Base-by-base conservation (phyloP, 2,329 filamentous ascomycete species). In the Nigrospora sphaerica region DNA sequence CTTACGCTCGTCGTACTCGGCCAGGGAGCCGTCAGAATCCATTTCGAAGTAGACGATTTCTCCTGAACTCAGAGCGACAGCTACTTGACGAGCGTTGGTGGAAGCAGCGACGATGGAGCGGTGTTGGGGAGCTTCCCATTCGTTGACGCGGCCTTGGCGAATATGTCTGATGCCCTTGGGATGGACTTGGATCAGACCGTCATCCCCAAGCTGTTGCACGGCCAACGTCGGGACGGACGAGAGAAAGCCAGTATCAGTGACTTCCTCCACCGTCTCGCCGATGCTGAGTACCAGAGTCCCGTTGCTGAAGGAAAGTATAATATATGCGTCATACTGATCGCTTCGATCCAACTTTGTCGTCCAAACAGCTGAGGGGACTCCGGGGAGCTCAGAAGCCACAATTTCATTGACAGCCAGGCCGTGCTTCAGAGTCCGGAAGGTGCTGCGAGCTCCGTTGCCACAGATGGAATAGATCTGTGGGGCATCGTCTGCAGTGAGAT, bases 31-130 rank as follows among this genome's bases (percentile, higher is more conserved):
- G 65, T 97, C 92, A 0, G 81, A 78, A 59, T 96, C 93, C 82
- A 96, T 92, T 63, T 98, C 95, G 56, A 98, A 98, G 62, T 97
- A 98, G 37, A 95, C 88, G 52, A 98, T 92, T 64, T 98, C 93
- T 34, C 92, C 92, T 10, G 91, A 96, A 62, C 91, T 97, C 23
- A 99, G 74, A 1, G 93, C 93, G 42, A 97, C 85, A 4, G 90
- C 90, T 23, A 98, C 88, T 67, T 99, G 93, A 37, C 88, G 82
- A 57, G 92, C 84, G 59, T 98, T 99, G 14, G 92, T 93, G 1
- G 92, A 85, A 32, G 92, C 95, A 10, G 92, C 89, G 40, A 97
- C 90, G 53, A 98, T 97, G 0, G 92, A 95, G 18, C 93, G 81
- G 71, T 98, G 92, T 55, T 95, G 86, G 0, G 95, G 95, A 6